Evolutionary conservation across 192 early-diverging fungal genomes (phyloP).

Genomic region (Coemansia interrupta): DNA sequence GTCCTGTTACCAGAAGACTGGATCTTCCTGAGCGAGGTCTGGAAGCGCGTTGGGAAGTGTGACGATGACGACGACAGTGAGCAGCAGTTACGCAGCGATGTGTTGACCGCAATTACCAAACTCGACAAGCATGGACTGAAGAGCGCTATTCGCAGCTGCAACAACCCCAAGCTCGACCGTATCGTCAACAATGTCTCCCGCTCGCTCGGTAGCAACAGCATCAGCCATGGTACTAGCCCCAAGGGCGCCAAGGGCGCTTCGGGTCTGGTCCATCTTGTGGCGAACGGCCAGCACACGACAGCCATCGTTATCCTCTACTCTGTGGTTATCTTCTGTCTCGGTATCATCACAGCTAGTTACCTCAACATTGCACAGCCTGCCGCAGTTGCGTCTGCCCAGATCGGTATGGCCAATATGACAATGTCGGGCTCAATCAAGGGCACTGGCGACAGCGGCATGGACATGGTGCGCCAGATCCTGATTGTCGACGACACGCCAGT

Average conservation of each 20-base stretch:
- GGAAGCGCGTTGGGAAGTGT: conserved; percentile 49
- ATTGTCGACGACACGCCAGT: conserved; percentile 49
- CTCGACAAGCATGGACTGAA: conserved; percentile 43
- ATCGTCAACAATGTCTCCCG: conserved; percentile 46
- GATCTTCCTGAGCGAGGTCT: conserved; percentile 44
- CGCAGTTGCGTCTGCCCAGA: no score
- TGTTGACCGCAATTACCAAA: conserved; percentile 35
- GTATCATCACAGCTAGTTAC: conserved; percentile 50
- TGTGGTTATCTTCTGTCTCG: conserved; percentile 49
- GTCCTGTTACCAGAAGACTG: conserved; percentile 47
- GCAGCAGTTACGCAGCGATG: conserved; percentile 36
- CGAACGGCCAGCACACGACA: conserved; percentile 43
- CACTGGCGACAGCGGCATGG: conserved; percentile 24
- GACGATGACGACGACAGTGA: conserved; percentile 25
- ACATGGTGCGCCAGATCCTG: conserved; percentile 46
- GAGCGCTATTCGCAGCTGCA: conserved; percentile 40
- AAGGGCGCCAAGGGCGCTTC: conserved; percentile 6
- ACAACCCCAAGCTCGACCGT: conserved; percentile 40
- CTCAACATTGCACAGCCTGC: conserved; percentile 41
- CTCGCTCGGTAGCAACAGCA: no score
- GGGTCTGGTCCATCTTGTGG: conserved; percentile 26
- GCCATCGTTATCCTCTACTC: conserved; percentile 48
- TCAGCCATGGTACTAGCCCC: no score
- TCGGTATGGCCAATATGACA: conserved; percentile 20
- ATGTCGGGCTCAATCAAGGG: conserved; percentile 14